phyloP scores from a whole-genome alignment of 2,329 filamentous ascomycete species.

The Diaporthe sp. region DNA sequence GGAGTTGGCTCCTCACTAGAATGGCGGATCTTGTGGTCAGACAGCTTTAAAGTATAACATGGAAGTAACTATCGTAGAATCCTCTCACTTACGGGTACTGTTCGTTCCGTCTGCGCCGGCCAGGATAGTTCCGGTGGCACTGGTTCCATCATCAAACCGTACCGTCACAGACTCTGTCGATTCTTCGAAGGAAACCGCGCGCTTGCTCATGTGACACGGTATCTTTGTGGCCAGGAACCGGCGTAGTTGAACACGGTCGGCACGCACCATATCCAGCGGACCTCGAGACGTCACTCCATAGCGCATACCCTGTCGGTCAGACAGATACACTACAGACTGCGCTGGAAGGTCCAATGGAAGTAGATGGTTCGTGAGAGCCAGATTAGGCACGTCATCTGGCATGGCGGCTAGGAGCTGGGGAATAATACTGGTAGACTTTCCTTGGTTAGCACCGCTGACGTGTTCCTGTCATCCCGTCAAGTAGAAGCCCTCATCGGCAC shows the following conservation, averaged over 20 bases:
- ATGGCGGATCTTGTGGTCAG: background rate
- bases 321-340: background rate
- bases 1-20: background rate
- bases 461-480: background rate
- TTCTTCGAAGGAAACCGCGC: background rate
- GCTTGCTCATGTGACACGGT: background rate
- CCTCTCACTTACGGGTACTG: background rate
- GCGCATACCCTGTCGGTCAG: background rate
- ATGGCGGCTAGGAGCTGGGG: background rate
- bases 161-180: background rate
- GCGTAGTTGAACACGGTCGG: background rate
- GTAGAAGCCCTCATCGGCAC: fast-evolving
- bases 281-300: background rate
- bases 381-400: background rate
- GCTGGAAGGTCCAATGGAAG: background rate
- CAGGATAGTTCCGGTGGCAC: background rate
- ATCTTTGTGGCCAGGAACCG: background rate
- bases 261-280: background rate
- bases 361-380: background rate
- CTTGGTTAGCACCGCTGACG: background rate
- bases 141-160: background rate
- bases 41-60: background rate
- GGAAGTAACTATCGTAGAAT: too few species aligned
- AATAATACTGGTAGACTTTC: background rate
- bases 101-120: background rate